Evolutionary conservation across 2,329 filamentous ascomycete genomes (phyloP).

Genomic region (Cryphonectria carpinicola): DNA sequence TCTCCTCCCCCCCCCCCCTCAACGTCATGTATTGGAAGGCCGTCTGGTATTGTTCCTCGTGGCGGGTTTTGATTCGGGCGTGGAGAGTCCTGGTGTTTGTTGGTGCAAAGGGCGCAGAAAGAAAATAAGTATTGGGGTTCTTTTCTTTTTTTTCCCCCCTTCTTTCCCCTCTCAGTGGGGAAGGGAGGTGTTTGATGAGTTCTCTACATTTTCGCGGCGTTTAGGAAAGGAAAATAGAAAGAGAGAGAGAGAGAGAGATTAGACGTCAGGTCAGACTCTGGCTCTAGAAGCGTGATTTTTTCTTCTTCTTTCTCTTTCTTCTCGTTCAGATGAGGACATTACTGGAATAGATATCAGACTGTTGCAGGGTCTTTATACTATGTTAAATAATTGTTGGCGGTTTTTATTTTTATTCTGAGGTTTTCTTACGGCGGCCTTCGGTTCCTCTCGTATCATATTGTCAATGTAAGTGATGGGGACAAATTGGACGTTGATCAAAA

Average conservation of each 20-base stretch:
- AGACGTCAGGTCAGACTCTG: neutral
- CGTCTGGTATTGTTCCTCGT: neutral
- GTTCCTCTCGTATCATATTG: neutral
- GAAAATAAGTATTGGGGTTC: neutral
- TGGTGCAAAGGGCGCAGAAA: neutral
- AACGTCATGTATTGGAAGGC: neutral
- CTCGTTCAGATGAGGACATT: neutral
- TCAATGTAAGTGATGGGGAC: neutral
- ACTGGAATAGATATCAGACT: neutral
- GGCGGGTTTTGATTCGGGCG: neutral
- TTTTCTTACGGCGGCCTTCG: neutral
- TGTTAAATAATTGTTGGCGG: neutral
- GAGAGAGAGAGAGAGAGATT: neutral
- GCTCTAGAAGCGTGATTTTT: constrained; percentile 8
- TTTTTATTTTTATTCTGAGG: no score
- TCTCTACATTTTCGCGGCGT: constrained; percentile 1
- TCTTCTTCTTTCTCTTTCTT: neutral
- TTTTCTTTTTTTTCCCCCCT: neutral
- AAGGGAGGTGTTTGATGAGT: neutral
- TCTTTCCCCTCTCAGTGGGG: neutral
- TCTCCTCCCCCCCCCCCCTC: neutral
- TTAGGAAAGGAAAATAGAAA: neutral
- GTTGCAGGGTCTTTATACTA: neutral
- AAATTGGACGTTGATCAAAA: neutral
- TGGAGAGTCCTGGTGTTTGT: neutral